These are phyloP conservation scores for Trichoderma erinaceum DNA, from an alignment of 495 filamentous ascomycete genomes.

Conservation along the genomic window DNA sequence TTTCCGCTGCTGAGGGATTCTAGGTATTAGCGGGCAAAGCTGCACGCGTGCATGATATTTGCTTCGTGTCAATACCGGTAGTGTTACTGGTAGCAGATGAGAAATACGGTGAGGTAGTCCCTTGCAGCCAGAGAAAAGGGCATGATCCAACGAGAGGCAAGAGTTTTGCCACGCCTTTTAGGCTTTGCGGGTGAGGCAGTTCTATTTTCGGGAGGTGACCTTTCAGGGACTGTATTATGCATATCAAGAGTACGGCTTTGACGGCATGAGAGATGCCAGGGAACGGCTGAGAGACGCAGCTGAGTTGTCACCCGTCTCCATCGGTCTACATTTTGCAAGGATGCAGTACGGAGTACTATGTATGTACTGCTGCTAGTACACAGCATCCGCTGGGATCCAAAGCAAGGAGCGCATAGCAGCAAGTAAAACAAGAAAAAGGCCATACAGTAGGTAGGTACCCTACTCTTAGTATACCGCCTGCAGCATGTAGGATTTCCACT, in stretches of 20 bases:
- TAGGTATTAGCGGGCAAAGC: neutral
- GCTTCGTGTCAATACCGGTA: neutral
- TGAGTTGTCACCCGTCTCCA: no score
- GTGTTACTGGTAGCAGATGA: neutral
- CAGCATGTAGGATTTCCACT: no score
- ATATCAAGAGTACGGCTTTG: neutral
- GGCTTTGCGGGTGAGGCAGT: neutral
- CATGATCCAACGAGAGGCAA: neutral
- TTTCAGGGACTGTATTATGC: neutral
- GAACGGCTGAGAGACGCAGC: neutral
- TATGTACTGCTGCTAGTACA: no score
- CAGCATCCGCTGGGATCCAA: no score
- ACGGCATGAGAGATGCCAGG: neutral
- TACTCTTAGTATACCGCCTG: no score
- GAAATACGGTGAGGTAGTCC: neutral
- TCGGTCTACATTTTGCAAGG: no score
- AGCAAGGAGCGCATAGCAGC: no score
- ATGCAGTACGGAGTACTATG: no score
- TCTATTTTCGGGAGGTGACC: neutral
- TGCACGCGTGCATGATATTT: neutral
- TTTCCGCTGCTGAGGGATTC: neutral
- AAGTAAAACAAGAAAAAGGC: no score
- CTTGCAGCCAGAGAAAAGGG: neutral
- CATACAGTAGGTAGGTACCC: no score
- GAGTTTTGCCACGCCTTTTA: neutral